Conservation (phyloP, 306 rosid species). For the Medicago lupulina region DNA sequence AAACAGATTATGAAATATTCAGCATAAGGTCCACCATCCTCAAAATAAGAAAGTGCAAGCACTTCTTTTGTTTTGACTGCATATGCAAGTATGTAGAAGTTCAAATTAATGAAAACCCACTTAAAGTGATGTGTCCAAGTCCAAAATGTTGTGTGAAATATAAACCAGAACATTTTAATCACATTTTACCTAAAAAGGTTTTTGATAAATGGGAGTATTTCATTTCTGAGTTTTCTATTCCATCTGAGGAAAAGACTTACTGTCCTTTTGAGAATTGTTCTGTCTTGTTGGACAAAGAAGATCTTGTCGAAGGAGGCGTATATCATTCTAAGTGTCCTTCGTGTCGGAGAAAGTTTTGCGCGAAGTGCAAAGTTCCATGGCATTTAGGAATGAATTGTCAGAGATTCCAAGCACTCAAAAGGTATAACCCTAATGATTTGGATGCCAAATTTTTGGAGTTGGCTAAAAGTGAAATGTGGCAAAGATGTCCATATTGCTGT, state of each 20-base stretch:
- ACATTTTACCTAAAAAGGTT: slow-evolving; percentile 23
- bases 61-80: slow-evolving; percentile 4
- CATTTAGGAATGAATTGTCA: slow-evolving; percentile 1
- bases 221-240: not conserved
- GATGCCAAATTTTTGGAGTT: slow-evolving; percentile 24
- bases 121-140: slow-evolving; percentile 21
- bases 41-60: not conserved
- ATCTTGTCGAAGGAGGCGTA: too few species aligned
- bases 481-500: slow-evolving; percentile 12
- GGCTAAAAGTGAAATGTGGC: slow-evolving; percentile 3
- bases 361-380: slow-evolving; percentile 32
- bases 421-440: not conserved
- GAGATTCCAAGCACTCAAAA: not conserved
- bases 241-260: not conserved
- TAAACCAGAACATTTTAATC: not conserved
- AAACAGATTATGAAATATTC: not conserved
- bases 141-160: not conserved
- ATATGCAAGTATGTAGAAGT: not conserved
- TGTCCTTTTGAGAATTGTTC: slow-evolving; percentile 37
- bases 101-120: not conserved
- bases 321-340: slow-evolving; percentile 21
- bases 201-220: not conserved
- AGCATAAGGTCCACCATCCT: not conserved
- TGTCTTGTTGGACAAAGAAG: slow-evolving; percentile 13
- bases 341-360: slow-evolving; percentile 5